A percentile compares a stretch with the other conserved stretches of the same genome.
Conservation (phyloP, 1,284 basidiomycete species). For the Trichosporon asahii region DNA sequence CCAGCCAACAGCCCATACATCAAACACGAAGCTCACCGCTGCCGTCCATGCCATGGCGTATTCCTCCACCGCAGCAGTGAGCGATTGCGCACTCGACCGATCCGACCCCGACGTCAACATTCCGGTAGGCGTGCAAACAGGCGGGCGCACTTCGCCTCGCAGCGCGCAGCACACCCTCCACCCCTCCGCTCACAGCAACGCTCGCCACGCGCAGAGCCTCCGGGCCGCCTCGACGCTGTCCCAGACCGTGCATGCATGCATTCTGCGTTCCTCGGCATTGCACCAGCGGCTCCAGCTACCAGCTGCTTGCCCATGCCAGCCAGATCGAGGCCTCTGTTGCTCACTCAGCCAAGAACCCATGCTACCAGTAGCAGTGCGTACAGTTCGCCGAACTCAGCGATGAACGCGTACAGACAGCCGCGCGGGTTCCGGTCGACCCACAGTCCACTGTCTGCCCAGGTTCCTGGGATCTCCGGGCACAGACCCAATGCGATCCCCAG, state of each 20-base stretch:
- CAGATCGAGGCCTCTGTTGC: neutral
- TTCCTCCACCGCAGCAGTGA: neutral
- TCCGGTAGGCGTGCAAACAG: neutral
- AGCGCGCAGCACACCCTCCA: neutral
- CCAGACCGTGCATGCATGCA: neutral
- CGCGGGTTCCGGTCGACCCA: neutral
- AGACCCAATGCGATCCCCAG: neutral
- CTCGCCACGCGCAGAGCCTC: neutral
- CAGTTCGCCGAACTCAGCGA: neutral
- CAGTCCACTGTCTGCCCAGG: neutral
- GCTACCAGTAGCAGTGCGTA: neutral
- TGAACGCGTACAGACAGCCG: no score
- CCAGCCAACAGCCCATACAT: neutral
- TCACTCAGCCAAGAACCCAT: neutral
- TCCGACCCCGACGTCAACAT: neutral
- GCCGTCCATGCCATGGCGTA: neutral
- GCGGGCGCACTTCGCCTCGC: neutral
- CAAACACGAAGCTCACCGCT: neutral
- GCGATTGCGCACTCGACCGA: neutral
- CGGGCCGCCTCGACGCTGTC: neutral
- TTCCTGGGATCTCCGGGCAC: neutral
- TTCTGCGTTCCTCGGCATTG: neutral
- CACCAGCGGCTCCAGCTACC: neutral
- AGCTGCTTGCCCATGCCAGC: neutral
- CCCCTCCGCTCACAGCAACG: neutral